Conservation (phyloP, 1,284 basidiomycete species). For the Crucibulum parvulum region DNA sequence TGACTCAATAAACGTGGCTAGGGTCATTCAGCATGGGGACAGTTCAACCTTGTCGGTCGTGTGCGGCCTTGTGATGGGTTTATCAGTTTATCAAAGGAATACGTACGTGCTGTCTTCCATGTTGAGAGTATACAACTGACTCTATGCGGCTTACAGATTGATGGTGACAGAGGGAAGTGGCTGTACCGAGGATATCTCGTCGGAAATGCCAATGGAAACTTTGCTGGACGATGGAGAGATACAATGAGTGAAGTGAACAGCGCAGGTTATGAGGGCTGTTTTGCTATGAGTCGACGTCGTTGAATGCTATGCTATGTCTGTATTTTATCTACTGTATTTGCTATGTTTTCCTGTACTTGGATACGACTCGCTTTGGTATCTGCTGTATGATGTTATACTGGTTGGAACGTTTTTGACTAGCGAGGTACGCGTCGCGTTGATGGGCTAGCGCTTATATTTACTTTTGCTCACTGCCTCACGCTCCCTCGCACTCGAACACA, state of each 20-base stretch:
- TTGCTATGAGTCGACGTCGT: constrained; percentile 70
- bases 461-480: too few species aligned
- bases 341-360: neutral
- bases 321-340: neutral
- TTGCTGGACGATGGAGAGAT: constrained; percentile 80
- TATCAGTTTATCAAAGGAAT: constrained; percentile 75
- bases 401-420: too few species aligned
- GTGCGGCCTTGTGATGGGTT: constrained; percentile 76
- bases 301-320: constrained; percentile 29
- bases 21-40: constrained; percentile 85
- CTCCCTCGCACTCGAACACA: too few species aligned
- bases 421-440: too few species aligned
- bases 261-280: constrained; percentile 78
- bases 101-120: constrained; percentile 51
- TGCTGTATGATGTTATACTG: neutral
- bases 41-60: constrained; percentile 74
- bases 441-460: too few species aligned
- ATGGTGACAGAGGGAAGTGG: constrained; percentile 77
- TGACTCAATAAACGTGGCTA: constrained; percentile 27
- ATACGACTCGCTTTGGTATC: neutral
- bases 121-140: neutral
- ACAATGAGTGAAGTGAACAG: constrained; percentile 62
- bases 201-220: constrained; percentile 64
- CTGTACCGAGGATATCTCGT: constrained; percentile 79
- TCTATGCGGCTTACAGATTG: constrained; percentile 47